Base-by-base conservation (phyloP, 1,139 yeast genomes). In the Zygosaccharomyces pseudobailii region DNA sequence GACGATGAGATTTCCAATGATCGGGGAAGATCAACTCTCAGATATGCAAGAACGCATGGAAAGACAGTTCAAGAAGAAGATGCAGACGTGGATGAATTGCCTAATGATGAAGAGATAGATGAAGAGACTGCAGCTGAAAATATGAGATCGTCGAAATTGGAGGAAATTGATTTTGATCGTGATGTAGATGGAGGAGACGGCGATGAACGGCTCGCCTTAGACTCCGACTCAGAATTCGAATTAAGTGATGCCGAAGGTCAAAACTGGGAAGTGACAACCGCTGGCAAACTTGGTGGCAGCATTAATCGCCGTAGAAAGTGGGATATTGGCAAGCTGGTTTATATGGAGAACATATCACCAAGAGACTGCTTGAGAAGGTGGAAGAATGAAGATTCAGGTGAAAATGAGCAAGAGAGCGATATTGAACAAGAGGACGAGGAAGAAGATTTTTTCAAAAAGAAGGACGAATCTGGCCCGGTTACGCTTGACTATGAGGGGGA, bases 271-370 rank as follows among this genome's bases (percentile, higher is more conserved):
- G 64, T 68, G 42, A 51, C 63, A 4, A 63, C 79, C 27, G 85
- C 85, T 3, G 61, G 71, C 4, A 77, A 70, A 54, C 64, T 78
- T 25, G 69, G 67, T 47, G 78, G 79, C 4, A 70, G 67, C 66
- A 46, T 42, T 2, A 50, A 47, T 13, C 57, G 54, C 39, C 56
- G 54, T 10, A 79, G 73, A 70, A 68, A 72, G 52, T 87, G 95
- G 90, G 87, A 92, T 64, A 79, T 92, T 52, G 82, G 85, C 59
- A 87, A 86, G 62, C 71, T 92, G 47, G 71, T 92, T 8, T 92
- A 92, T 64, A 74, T 85, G 79, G 80, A 82, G 47, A 85, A 86
- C 55, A 71, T 88, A 36, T 78, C 82, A 6, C 92, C 97, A 0
- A 71, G 71, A 0, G 95, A 87, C 46, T 96, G 80, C 24, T 71